A percentile compares a stretch with the other conserved stretches of the same genome.
phyloP scores from a whole-genome alignment of 768 basidiomycete species.

The Lactarius indigo region DNA sequence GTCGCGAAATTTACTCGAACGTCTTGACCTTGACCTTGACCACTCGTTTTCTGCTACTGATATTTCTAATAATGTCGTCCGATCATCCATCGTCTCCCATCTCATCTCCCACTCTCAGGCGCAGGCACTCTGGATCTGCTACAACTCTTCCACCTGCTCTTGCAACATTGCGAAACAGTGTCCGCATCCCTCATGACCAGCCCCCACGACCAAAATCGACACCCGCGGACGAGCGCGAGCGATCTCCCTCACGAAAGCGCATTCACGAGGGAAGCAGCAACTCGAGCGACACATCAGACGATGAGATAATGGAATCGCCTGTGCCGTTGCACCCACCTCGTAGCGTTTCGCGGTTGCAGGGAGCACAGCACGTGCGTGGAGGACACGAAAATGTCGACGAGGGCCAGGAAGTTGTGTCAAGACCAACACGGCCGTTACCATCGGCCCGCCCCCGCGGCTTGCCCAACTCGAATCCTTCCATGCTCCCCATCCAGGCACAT shows the following conservation, averaged over 20 bases:
- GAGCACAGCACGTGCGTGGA: neutral
- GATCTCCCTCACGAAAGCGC: slow-evolving; percentile 42
- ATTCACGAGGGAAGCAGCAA: slow-evolving; percentile 17
- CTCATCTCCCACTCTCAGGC: slow-evolving; percentile 33
- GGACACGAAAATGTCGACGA: slow-evolving; percentile 36
- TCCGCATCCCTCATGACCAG: slow-evolving; percentile 37
- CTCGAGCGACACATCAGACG: slow-evolving; percentile 31
- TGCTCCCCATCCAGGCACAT: slow-evolving; percentile 80
- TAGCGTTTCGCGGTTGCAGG: neutral
- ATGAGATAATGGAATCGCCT: slow-evolving; percentile 45
- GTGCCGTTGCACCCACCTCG: slow-evolving; percentile 1
- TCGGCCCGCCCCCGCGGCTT: slow-evolving; percentile 40
- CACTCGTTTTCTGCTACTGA: neutral
- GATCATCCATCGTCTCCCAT: slow-evolving; percentile 11
- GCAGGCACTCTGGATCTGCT: slow-evolving; percentile 61
- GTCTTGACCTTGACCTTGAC: neutral
- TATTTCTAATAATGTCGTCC: slow-evolving; percentile 7
- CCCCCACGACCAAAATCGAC: slow-evolving; percentile 75
- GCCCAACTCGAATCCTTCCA: slow-evolving; percentile 58
- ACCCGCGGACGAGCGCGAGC: slow-evolving; percentile 57
- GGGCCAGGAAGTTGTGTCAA: slow-evolving; percentile 48
- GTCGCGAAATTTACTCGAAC: neutral
- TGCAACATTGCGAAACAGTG: slow-evolving; percentile 28
- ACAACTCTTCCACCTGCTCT: slow-evolving; percentile 34
- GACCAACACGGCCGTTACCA: slow-evolving; percentile 32